Base-by-base conservation (phyloP, 768 basidiomycete species). In the Terana coerulea region DNA sequence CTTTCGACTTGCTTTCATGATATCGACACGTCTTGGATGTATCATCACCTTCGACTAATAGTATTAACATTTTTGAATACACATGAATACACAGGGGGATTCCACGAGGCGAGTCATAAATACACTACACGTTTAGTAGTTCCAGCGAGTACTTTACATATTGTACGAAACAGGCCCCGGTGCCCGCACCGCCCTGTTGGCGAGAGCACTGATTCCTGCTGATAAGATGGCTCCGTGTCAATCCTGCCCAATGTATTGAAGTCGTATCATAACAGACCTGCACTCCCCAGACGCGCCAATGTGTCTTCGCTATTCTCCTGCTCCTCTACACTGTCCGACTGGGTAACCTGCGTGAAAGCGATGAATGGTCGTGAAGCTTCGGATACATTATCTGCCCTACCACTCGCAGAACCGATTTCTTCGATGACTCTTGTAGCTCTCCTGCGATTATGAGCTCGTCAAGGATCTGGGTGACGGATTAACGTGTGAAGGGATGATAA, bases 371-470 rank as follows among this genome's bases (percentile, higher is more conserved):
- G n/a, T n/a, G n/a, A 12, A 22, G 28, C 7, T 26, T 11, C 39
- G 14, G 28, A 28, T 4, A 25, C 9, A 4, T 15, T 19, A 47
- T 12, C 29, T 19, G 19, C 67, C 69, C 19, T 55, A 82, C 80
- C 65, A 83, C 81, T 43, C 80, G 77, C 15, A 89, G 67, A 2
- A 86, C 82, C 2, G 75, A 76, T 49, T 79, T 78, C 73, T 87
- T 93, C 17, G 89, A 93, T 0, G 93, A 86, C 65, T 98, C 95
- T 69, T 93, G 90, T 59, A 98, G 72, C 69, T 98, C 95, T 36
- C 95, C 95, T 11, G 91, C 86, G 26, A 97, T 87, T 58, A 98
- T 83, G 36, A 98, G 76, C 67, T 98, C 95, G 63, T 98, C 95
- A 31, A 98, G 72, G 52, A 98, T 82, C 87, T 90, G 47, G 10